Evolutionary conservation across 2,329 filamentous ascomycete species (phyloP).

Genomic region (Penicillium psychrosexuale): DNA sequence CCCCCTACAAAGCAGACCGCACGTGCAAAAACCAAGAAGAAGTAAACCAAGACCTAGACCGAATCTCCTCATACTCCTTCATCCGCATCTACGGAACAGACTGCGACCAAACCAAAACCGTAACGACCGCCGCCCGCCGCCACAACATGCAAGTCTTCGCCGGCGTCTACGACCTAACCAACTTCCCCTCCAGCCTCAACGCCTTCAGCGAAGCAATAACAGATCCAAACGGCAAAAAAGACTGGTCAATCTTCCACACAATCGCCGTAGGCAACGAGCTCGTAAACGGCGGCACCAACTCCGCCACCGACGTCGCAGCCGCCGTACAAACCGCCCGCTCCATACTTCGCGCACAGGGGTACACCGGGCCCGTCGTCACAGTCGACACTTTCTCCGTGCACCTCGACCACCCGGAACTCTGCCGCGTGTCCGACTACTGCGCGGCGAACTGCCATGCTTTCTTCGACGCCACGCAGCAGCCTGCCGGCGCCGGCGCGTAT

Average conservation of each 20-base stretch:
- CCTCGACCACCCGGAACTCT: conserved; percentile 66
- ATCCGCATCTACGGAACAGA: conserved; percentile 78
- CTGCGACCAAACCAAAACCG: conserved; percentile 67
- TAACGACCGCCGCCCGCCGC: conserved; percentile 61
- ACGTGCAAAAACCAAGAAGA: conserved; percentile 65
- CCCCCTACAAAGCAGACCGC: conserved; percentile 55
- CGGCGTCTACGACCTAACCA: conserved; percentile 65
- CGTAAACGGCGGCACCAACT: conserved; percentile 62
- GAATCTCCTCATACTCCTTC: conserved; percentile 57
- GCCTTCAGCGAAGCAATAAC: conserved; percentile 59
- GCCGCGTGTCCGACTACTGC: conserved; percentile 71
- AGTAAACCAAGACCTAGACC: conserved; percentile 62
- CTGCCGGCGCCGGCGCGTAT: conserved; percentile 65
- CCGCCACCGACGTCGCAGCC: conserved; percentile 52
- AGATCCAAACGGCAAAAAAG: conserved; percentile 35
- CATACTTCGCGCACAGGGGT: conserved; percentile 61
- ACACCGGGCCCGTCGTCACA: conserved; percentile 69
- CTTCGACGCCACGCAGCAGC: conserved; percentile 65
- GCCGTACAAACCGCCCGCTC: conserved; percentile 58
- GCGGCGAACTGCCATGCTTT: conserved; percentile 81
- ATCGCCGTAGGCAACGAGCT: conserved; percentile 79
- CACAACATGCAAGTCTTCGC: conserved; percentile 69
- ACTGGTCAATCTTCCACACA: conserved; percentile 69
- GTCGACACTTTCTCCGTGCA: conserved; percentile 75
- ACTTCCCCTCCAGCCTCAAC: conserved; percentile 56